Evolutionary conservation across 2,329 filamentous ascomycete genomes (phyloP).

Genomic region (Coleophoma cylindrospora): DNA sequence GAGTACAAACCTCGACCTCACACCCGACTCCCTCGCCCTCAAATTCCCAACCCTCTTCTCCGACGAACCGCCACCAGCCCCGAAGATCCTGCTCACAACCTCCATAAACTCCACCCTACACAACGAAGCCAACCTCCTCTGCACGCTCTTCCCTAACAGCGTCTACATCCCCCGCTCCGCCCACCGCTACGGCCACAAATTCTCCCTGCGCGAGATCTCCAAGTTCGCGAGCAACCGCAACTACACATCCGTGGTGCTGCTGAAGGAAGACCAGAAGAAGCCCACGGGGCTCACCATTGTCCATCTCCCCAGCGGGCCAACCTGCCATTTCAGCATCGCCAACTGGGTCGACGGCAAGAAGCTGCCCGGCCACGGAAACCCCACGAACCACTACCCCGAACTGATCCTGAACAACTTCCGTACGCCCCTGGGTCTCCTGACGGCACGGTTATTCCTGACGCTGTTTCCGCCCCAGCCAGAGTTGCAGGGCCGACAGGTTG

Average conservation of each 20-base stretch:
- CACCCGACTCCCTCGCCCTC: slow-evolving; percentile 51
- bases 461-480: slow-evolving; percentile 80
- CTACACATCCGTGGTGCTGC: slow-evolving; percentile 78
- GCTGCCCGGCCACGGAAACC: slow-evolving; percentile 81
- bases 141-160: slow-evolving; percentile 71
- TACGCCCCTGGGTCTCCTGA: slow-evolving; percentile 83
- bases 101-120: slow-evolving; percentile 86
- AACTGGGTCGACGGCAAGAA: slow-evolving; percentile 89
- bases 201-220: slow-evolving; percentile 85
- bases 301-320: slow-evolving; percentile 78
- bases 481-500: slow-evolving; percentile 79
- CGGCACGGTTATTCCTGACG: slow-evolving; percentile 76
- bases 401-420: slow-evolving; percentile 91
- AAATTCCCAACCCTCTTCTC: slow-evolving; percentile 61
- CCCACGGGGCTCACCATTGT: slow-evolving; percentile 79
- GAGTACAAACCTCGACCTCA: slow-evolving; percentile 59
- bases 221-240: slow-evolving; percentile 76
- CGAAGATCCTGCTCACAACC: slow-evolving; percentile 91
- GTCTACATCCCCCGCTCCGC: slow-evolving; percentile 82
- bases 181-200: slow-evolving; percentile 83
- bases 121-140: slow-evolving; percentile 72
- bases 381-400: slow-evolving; percentile 87
- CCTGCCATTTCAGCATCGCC: slow-evolving; percentile 86
- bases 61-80: slow-evolving; percentile 52
- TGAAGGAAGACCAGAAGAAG: slow-evolving; percentile 86